Base-by-base conservation (phyloP, 2,329 filamentous ascomycete genomes). In the Claviceps fusiformis region DNA sequence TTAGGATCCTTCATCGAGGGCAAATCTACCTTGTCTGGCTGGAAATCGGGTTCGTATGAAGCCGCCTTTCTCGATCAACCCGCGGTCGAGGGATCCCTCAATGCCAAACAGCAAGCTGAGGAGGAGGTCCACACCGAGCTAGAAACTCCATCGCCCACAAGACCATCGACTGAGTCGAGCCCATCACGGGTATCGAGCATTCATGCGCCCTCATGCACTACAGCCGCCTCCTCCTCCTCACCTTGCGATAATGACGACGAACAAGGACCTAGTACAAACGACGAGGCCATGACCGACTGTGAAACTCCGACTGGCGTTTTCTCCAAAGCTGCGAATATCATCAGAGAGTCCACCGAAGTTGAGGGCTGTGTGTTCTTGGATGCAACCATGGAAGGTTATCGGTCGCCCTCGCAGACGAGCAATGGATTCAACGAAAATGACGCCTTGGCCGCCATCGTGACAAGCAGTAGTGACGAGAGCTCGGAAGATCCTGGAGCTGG, bases 261-360 rank as follows among this genome's bases (percentile, higher is more conserved):
- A 27, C 49, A 19, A 17, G 27, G 24, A 13, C 10, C 47, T 6
- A 19, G 49, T 15, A 31, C 13, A 9, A 19, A 35, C 29, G 50
- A 10, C 2, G 35, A 51, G 17, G 27, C 24, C 50, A 19, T 52
- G 15, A 15, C 27, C 11, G 43, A 46, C 19, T 37, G 10, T 15
- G 52, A 53, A 10, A 54, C 11, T 13, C 15, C 35, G 46, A 46
- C 13, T 35, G 24, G 19, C 27, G 41, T 75, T 2, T 74, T 75
- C 50, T 68, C 69, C 0, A 73, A 71, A 27, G 75, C 75, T 10
- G 71, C 74, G 13, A 69, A 69, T 27, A 64, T 76, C 2, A 65
- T 77, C 8, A 62, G 70, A 1, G 65, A 74, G 35, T 69, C 71
- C 0, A 62, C 76, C 4, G 69, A 71, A 15, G 65, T 70, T 0